Percentiles rank a stretch among this genome's conserved stretches.
phyloP scores from a whole-genome alignment of 148 eudicot genomes.

The Polygonum maritimum region DNA sequence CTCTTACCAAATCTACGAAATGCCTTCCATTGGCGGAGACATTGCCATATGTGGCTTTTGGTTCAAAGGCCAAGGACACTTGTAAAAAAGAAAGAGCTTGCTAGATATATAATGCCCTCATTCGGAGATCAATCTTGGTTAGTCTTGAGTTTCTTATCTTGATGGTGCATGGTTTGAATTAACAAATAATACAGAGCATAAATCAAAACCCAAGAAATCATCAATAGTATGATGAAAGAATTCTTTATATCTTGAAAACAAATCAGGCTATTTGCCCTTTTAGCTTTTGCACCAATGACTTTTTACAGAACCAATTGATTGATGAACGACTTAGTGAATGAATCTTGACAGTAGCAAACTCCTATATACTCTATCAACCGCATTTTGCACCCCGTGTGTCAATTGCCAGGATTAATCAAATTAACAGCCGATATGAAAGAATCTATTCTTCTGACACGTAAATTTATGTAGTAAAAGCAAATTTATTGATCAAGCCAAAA shows the following conservation, averaged over 20 bases:
- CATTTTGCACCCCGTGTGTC: background rate
- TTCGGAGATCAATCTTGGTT: background rate
- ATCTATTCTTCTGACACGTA: too few relatives aligned
- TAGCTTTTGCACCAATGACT: conserved; percentile 3
- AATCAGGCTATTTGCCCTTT: conserved; percentile 1
- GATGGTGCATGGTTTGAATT: background rate
- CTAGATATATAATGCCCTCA: background rate
- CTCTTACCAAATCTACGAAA: background rate
- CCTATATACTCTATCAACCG: background rate
- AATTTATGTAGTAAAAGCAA: too few relatives aligned
- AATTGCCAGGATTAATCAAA: too few relatives aligned
- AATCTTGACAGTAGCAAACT: background rate
- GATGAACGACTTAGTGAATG: background rate
- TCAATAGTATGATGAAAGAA: background rate
- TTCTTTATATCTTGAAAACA: background rate
- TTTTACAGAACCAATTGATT: background rate
- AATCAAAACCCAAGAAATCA: background rate
- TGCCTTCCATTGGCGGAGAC: background rate
- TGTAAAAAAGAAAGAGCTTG: too few relatives aligned
- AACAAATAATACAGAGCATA: background rate
- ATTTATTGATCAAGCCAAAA: too few relatives aligned
- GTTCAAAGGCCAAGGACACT: too few relatives aligned
- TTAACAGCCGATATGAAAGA: too few relatives aligned
- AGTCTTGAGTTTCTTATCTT: background rate
- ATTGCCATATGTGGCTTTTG: background rate